Evolutionary conservation across 768 basidiomycete genomes (phyloP).

Genomic region (Russula dissimulans): DNA sequence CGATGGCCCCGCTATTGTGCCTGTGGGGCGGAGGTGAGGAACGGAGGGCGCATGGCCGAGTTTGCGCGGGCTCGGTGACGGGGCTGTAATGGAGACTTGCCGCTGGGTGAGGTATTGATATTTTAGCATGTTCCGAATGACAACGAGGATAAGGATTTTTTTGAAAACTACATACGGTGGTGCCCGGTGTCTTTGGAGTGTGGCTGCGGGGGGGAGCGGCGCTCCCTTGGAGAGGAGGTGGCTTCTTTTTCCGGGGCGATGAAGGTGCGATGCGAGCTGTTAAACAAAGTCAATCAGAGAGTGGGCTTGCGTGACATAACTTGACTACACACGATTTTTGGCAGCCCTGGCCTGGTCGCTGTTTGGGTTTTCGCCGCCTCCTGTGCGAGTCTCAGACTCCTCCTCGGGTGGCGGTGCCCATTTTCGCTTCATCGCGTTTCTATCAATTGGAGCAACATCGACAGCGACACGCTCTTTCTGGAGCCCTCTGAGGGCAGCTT

Average conservation of each 20-base stretch:
- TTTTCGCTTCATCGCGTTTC: conserved; percentile 64
- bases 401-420: conserved; percentile 61
- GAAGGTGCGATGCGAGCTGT: conserved; percentile 47
- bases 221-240: conserved; percentile 25
- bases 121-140: neutral
- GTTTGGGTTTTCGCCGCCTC: conserved; percentile 18
- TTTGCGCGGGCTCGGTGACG: conserved; percentile 33
- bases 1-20: conserved; percentile 21
- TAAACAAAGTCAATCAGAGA: conserved; percentile 19
- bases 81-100: conserved; percentile 23
- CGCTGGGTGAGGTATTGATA: conserved; percentile 22
- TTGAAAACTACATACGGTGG: conserved; percentile 22
- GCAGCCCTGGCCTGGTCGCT: conserved; percentile 21
- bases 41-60: conserved; percentile 22
- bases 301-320: neutral
- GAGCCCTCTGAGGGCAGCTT: conserved; percentile 57
- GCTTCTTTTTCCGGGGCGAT: conserved; percentile 42
- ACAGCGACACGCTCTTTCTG: conserved; percentile 53
- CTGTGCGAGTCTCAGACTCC: conserved; percentile 34
- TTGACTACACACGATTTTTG: conserved; percentile 17
- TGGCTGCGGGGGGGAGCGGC: conserved; percentile 17
- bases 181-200: conserved; percentile 25
- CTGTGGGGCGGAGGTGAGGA: conserved; percentile 26
- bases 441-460: conserved; percentile 49
- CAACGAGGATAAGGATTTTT: neutral